phyloP scores from a whole-genome alignment of 495 filamentous ascomycete species.

The Ramalina peruviana region DNA sequence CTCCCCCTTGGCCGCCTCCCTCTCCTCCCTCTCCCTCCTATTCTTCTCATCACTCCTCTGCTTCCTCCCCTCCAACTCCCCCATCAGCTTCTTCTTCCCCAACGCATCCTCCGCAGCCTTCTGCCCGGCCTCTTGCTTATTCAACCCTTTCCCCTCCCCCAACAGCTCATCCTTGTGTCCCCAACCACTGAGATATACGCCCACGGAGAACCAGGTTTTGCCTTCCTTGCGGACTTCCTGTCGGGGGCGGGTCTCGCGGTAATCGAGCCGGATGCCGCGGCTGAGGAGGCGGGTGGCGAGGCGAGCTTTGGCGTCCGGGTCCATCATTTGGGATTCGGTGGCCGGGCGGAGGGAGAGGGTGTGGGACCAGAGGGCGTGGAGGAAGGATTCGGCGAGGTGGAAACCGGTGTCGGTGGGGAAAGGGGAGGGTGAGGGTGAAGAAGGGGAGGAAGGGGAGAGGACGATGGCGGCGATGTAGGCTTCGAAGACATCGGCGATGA shows the following conservation, averaged over 20 bases:
- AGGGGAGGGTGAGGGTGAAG: no score
- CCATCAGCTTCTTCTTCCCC: conserved; percentile 44
- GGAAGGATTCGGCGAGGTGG: conserved; percentile 45
- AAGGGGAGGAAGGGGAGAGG: conserved; percentile 25
- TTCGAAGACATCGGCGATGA: conserved; percentile 74
- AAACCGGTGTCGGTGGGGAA: conserved; percentile 33
- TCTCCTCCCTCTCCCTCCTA: conserved; percentile 4
- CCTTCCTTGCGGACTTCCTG: conserved; percentile 39
- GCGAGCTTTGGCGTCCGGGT: conserved; percentile 32
- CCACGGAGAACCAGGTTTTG: conserved; percentile 51
- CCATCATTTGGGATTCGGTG: conserved; percentile 16
- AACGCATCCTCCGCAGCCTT: conserved; percentile 56
- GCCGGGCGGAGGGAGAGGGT: conserved; percentile 15
- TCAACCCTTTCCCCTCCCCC: conserved; percentile 51
- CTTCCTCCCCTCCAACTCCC: conserved; percentile 38
- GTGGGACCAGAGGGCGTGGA: conserved; percentile 55
- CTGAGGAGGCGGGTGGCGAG: conserved; percentile 42
- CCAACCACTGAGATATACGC: conserved; percentile 58
- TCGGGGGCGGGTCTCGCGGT: conserved; percentile 41
- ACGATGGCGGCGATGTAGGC: conserved; percentile 72
- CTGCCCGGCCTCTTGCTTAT: conserved; percentile 60
- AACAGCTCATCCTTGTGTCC: conserved; percentile 51
- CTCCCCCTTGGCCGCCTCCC: not conserved
- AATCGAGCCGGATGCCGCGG: conserved; percentile 50
- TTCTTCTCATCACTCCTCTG: conserved; percentile 19